These are phyloP conservation scores for Fraxinus americana DNA, from an alignment of 257 asterid genomes.

Conservation along the genomic window DNA sequence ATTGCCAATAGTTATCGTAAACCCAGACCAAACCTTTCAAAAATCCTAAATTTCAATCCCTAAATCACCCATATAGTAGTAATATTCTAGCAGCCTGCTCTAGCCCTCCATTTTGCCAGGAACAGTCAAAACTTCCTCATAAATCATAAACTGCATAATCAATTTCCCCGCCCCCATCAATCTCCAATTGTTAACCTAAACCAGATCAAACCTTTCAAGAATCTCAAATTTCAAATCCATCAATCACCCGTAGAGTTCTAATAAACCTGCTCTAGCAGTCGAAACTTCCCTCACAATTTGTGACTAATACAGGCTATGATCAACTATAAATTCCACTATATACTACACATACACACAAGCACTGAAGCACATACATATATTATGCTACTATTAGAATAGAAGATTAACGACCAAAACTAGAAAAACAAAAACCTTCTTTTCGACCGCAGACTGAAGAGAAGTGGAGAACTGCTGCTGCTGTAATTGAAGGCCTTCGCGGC, in stretches of 20 bases:
- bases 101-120: not conserved
- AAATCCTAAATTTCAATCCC: not conserved
- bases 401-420: not conserved
- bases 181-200: not conserved
- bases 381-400: not conserved
- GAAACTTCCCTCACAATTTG: conserved; percentile 10
- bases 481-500: conserved; percentile 76
- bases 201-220: not conserved
- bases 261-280: not conserved
- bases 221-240: not conserved
- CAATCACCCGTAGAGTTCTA: not conserved
- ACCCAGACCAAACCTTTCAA: not conserved
- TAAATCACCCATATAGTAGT: not conserved
- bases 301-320: not conserved
- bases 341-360: not conserved
- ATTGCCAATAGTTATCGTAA: not conserved
- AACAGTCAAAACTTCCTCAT: conserved; percentile 7
- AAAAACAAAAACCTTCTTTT: conserved; percentile 55
- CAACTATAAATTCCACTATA: not conserved
- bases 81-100: not conserved
- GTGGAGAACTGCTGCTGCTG: conserved; percentile 53
- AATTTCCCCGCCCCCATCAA: not conserved
- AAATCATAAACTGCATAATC: conserved; percentile 9
- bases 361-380: not conserved
- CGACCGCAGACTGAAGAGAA: conserved; percentile 51